A percentile compares a stretch with the other conserved stretches of the same genome.
Conservation (phyloP, 352 stramenopile genomes). For the Hyaloperonospora arabidopsidis region DNA sequence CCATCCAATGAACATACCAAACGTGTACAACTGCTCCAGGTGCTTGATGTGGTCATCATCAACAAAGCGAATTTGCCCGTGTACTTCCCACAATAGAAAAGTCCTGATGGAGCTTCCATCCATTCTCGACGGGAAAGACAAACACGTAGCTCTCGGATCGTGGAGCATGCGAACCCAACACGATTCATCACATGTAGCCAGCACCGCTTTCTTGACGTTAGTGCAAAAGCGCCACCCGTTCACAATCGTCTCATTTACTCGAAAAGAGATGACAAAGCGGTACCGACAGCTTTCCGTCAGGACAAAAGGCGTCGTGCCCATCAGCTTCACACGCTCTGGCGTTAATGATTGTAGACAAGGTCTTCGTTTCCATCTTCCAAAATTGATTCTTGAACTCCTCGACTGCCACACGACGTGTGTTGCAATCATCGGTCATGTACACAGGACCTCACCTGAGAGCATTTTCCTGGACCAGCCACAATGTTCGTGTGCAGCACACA, state of each 20-base stretch:
- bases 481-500: constrained; percentile 46
- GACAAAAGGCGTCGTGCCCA: constrained; percentile 62
- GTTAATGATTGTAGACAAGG: constrained; percentile 73
- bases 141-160: constrained; percentile 72
- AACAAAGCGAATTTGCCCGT: constrained; percentile 67
- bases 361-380: constrained; percentile 48
- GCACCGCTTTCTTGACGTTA: constrained; percentile 79
- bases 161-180: constrained; percentile 80
- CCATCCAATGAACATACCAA: constrained; percentile 36
- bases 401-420: constrained; percentile 69
- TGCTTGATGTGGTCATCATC: constrained; percentile 65
- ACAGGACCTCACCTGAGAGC: constrained; percentile 42
- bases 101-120: constrained; percentile 74
- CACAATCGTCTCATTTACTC: constrained; percentile 81
- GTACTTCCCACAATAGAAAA: constrained; percentile 86
- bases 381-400: constrained; percentile 84
- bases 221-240: constrained; percentile 80
- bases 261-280: constrained; percentile 79
- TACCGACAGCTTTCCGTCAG: constrained; percentile 74
- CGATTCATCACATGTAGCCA: constrained; percentile 71
- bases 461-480: constrained; percentile 38
- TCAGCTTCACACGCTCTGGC: constrained; percentile 50
- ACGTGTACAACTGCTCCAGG: constrained; percentile 69
- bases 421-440: constrained; percentile 33
- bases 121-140: constrained; percentile 72